Evolutionary conservation across 2,329 filamentous ascomycete genomes (phyloP).

Genomic region (Fusarium sp.): DNA sequence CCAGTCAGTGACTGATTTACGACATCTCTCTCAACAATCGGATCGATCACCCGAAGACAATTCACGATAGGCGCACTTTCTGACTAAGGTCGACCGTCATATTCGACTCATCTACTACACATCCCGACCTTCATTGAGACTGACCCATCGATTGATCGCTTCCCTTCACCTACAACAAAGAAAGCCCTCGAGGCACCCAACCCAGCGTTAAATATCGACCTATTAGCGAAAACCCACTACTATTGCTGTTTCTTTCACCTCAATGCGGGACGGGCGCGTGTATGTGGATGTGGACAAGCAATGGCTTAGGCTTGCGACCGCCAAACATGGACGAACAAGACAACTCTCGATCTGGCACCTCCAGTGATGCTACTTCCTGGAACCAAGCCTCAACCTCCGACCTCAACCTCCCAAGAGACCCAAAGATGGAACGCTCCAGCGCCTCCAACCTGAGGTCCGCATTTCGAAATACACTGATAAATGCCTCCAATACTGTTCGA

Average conservation of each 20-base stretch:
- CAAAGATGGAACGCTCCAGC: slow-evolving; percentile 53
- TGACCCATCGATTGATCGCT: slow-evolving; percentile 2
- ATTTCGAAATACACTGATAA: slow-evolving; percentile 48
- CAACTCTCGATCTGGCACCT: slow-evolving; percentile 51
- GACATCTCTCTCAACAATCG: slow-evolving; percentile 24
- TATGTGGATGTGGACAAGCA: slow-evolving; percentile 56
- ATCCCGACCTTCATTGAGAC: neutral
- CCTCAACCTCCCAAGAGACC: slow-evolving; percentile 47
- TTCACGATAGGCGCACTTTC: slow-evolving; percentile 16
- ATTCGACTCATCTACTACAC: neutral
- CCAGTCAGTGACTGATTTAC: slow-evolving; percentile 38
- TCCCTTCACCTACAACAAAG: slow-evolving; percentile 13
- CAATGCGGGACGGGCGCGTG: slow-evolving; percentile 51
- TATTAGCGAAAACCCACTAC: slow-evolving; percentile 13
- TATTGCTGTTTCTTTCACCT: slow-evolving; percentile 31
- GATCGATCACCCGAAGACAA: slow-evolving; percentile 13
- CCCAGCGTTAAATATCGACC: slow-evolving; percentile 10
- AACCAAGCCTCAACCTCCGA: slow-evolving; percentile 48
- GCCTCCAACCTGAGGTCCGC: slow-evolving; percentile 52
- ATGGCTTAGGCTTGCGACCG: slow-evolving; percentile 60
- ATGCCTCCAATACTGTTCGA: slow-evolving; percentile 64
- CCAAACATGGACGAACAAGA: slow-evolving; percentile 60
- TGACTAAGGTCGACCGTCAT: neutral
- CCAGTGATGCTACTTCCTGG: slow-evolving; percentile 52
- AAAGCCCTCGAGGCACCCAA: slow-evolving; percentile 22